Percentiles rank a stretch among this genome's conserved stretches.
phyloP scores from a whole-genome alignment of 2,329 filamentous ascomycete genomes.

The Massarina eburnea region DNA sequence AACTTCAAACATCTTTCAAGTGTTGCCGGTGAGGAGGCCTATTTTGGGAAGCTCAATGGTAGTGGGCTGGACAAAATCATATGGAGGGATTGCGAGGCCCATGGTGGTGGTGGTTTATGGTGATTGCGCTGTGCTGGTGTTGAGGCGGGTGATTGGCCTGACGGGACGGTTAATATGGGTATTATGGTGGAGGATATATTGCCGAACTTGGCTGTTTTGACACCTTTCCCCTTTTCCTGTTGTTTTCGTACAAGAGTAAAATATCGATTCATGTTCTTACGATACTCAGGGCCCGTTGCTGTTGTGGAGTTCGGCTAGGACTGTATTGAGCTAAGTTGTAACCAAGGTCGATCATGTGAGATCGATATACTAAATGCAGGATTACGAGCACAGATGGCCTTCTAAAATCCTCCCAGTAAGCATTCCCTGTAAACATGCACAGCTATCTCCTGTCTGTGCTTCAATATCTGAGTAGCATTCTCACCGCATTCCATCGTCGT shows the following conservation, averaged over 20 bases:
- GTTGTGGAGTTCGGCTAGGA: background rate
- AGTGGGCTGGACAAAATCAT: constrained; percentile 5
- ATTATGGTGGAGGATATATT: constrained; percentile 6
- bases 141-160: constrained; percentile 20
- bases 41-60: constrained; percentile 17
- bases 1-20: constrained; percentile 11
- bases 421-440: too few relatives aligned
- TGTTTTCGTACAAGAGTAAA: background rate
- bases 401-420: too few relatives aligned
- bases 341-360: background rate
- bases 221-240: background rate
- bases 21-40: constrained; percentile 6
- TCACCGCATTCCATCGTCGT: too few relatives aligned
- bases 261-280: background rate
- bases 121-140: background rate
- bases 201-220: background rate
- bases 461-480: too few relatives aligned
- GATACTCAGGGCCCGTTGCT: background rate
- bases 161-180: constrained; percentile 20
- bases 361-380: background rate
- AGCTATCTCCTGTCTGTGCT: too few relatives aligned
- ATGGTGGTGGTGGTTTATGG: constrained; percentile 11
- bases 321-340: background rate
- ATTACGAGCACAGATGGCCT: too few relatives aligned
- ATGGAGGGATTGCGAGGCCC: background rate